A percentile compares a stretch with the other conserved stretches of the same genome.
Conservation (phyloP, 306 rosid species). For the Citrullus colocynthis region DNA sequence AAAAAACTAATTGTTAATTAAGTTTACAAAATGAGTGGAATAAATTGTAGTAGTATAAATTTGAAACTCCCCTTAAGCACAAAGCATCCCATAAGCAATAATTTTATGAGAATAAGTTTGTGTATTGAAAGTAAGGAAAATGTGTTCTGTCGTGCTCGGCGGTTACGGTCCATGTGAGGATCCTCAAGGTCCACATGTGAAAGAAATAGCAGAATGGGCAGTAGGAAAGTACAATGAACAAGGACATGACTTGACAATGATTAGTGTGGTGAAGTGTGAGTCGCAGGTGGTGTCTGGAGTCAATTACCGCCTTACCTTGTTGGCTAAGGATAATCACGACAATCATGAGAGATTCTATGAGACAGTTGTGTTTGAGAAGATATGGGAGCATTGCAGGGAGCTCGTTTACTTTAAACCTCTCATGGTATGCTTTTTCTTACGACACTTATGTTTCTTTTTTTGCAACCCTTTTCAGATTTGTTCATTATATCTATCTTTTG, state of each 20-base stretch:
- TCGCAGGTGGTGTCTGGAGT: background rate
- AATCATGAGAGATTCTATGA: background rate
- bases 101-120: no score
- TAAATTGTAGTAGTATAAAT: no score
- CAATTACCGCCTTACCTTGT: background rate
- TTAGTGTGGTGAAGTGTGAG: background rate
- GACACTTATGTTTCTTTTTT: no score
- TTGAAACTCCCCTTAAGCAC: no score
- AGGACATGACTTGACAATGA: background rate
- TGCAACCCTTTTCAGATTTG: no score
- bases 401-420: background rate
- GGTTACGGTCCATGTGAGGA: background rate
- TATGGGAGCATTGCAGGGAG: background rate
- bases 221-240: background rate
- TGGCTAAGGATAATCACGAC: background rate
- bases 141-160: no score
- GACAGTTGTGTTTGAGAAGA: background rate
- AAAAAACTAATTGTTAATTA: no score
- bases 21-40: no score
- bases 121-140: no score
- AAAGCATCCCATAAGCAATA: no score
- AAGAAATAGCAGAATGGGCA: background rate
- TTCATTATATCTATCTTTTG: no score
- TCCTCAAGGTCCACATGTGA: background rate
- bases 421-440: background rate